A percentile compares a stretch with the other conserved stretches of the same genome.
These are phyloP conservation scores for Colletotrichum caudatum DNA, from an alignment of 2,329 filamentous ascomycete species.

Conservation along the genomic window DNA sequence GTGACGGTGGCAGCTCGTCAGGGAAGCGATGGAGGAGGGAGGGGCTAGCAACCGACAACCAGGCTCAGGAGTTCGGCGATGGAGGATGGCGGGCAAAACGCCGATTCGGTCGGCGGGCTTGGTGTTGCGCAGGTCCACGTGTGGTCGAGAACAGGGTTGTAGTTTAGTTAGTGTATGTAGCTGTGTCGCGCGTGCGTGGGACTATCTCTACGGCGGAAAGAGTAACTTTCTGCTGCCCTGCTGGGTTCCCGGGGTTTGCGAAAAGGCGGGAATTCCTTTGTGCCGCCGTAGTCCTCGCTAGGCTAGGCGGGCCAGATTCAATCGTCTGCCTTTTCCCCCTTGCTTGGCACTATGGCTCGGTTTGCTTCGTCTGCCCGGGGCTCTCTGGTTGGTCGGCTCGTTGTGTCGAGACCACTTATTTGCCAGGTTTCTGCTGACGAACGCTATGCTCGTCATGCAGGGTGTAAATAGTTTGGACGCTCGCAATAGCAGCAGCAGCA, in stretches of 20 bases:
- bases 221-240: not conserved
- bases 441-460: slow-evolving; percentile 7
- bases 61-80: slow-evolving; percentile 35
- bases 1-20: slow-evolving; percentile 18
- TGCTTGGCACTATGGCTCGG: slow-evolving; percentile 37
- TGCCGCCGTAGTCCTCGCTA: not conserved
- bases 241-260: not conserved
- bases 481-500: not conserved
- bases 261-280: not conserved
- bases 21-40: slow-evolving; percentile 11
- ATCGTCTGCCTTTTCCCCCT: slow-evolving; percentile 18
- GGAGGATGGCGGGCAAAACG: slow-evolving; percentile 32
- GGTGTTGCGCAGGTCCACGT: slow-evolving; percentile 10
- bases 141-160: slow-evolving; percentile 4
- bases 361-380: slow-evolving; percentile 20
- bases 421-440: slow-evolving; percentile 22
- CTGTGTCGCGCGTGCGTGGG: not conserved
- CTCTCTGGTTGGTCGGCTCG: slow-evolving; percentile 27
- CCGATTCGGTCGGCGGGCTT: slow-evolving; percentile 31
- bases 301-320: not conserved
- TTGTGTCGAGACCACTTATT: slow-evolving; percentile 32
- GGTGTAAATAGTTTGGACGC: slow-evolving; percentile 2
- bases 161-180: not conserved
- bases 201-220: not conserved
- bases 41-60: slow-evolving; percentile 24